Percentiles rank a stretch among this genome's conserved stretches.
Conservation (phyloP, 2,329 filamentous ascomycete genomes). For the Sarocladiaceae sp. region DNA sequence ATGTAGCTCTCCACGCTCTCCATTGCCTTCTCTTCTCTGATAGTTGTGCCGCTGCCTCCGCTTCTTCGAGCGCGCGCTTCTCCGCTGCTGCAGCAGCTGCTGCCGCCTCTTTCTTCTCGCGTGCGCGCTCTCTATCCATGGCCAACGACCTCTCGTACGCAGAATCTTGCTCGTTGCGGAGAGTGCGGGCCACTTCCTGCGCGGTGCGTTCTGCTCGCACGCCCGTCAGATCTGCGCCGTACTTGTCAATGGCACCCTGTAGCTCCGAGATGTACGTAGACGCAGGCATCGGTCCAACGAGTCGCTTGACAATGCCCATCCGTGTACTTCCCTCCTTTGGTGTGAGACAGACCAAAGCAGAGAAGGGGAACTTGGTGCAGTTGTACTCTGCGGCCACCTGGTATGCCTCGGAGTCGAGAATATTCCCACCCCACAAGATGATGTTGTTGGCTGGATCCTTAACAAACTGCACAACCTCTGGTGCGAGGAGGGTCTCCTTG, state of each 20-base stretch:
- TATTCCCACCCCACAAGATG: slow-evolving; percentile 86
- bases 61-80: slow-evolving; percentile 52
- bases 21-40: slow-evolving; percentile 55
- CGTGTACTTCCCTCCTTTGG: slow-evolving; percentile 75
- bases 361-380: slow-evolving; percentile 90
- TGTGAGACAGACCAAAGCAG: slow-evolving; percentile 78
- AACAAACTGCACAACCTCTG: slow-evolving; percentile 68
- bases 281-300: slow-evolving; percentile 65
- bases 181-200: slow-evolving; percentile 70
- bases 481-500: slow-evolving; percentile 71
- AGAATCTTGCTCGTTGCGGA: slow-evolving; percentile 84
- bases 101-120: slow-evolving; percentile 70
- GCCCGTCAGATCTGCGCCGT: slow-evolving; percentile 67
- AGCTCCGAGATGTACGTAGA: slow-evolving; percentile 71
- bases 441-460: slow-evolving; percentile 71
- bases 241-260: slow-evolving; percentile 64
- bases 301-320: slow-evolving; percentile 83
- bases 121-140: slow-evolving; percentile 76
- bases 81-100: slow-evolving; percentile 62
- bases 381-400: slow-evolving; percentile 82
- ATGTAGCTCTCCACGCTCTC: slow-evolving; percentile 70
- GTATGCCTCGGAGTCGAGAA: slow-evolving; percentile 89
- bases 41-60: slow-evolving; percentile 50
- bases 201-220: slow-evolving; percentile 72
- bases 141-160: slow-evolving; percentile 92